These are phyloP conservation scores for Tetrapyrgos nigripes DNA, from an alignment of 1,284 basidiomycete species.

Conservation along the genomic window DNA sequence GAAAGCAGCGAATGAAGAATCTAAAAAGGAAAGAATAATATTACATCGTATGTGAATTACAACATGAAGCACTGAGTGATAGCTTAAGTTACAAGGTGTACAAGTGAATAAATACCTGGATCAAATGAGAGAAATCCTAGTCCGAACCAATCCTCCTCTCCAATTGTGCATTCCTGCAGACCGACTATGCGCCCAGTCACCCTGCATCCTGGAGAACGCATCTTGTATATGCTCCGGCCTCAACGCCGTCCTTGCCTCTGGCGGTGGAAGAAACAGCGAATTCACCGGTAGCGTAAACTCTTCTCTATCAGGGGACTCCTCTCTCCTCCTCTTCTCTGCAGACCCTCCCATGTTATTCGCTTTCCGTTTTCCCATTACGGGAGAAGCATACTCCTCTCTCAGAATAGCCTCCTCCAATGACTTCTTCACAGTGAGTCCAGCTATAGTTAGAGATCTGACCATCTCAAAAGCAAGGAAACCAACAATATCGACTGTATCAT, in stretches of 20 bases:
- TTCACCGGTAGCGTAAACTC: conserved; percentile 71
- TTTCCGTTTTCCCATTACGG: conserved; percentile 76
- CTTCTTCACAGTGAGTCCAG: conserved; percentile 84
- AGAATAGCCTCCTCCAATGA: conserved; percentile 76
- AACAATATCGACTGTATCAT: conserved; percentile 96
- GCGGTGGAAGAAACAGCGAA: conserved; percentile 80
- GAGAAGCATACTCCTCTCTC: conserved; percentile 68
- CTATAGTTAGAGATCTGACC: conserved; percentile 91
- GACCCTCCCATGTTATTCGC: conserved; percentile 49
- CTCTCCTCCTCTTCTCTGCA: conserved; percentile 63
- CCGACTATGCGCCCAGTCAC: conserved; percentile 79
- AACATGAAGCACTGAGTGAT: too few species aligned
- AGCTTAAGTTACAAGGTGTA: too few species aligned
- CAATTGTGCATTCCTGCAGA: conserved; percentile 88
- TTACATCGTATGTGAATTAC: too few species aligned
- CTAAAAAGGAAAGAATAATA: too few species aligned
- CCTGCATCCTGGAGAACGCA: conserved; percentile 88
- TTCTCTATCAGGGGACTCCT: conserved; percentile 63
- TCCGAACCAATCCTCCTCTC: conserved; percentile 82
- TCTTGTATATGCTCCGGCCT: conserved; percentile 88
- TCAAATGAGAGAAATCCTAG: conserved; percentile 82
- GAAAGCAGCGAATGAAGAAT: too few species aligned
- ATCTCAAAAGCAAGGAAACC: conserved; percentile 98
- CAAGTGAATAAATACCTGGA: too few species aligned
- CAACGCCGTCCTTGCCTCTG: conserved; percentile 79